Evolutionary conservation across 257 asterid genomes (phyloP).

Genomic region (Linaria vulgaris): DNA sequence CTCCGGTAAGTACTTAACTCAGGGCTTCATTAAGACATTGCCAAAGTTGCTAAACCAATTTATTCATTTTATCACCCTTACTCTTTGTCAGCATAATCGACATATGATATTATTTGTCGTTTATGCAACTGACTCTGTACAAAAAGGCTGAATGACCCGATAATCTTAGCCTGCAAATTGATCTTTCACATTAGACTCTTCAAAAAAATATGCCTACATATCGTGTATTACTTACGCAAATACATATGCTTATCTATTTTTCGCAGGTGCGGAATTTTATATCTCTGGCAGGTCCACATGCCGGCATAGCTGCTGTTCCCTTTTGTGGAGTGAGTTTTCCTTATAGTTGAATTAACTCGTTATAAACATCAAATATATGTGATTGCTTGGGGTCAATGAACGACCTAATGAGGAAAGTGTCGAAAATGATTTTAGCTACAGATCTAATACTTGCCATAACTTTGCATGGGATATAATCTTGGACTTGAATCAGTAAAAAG

Average conservation of each 20-base stretch:
- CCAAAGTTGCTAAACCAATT: slow-evolving; percentile 5
- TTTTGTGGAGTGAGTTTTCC: slow-evolving; percentile 69
- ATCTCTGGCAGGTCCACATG: slow-evolving; percentile 95
- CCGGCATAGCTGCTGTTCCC: slow-evolving; percentile 88
- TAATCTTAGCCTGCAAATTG: too few species aligned
- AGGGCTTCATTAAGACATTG: slow-evolving; percentile 16
- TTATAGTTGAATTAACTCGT: background rate
- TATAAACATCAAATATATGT: background rate
- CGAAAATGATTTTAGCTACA: background rate
- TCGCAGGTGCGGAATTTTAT: slow-evolving; percentile 78
- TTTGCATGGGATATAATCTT: background rate
- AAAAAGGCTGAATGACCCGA: too few species aligned
- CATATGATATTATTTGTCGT: background rate
- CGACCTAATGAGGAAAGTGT: background rate
- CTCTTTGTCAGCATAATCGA: background rate
- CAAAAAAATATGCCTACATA: too few species aligned
- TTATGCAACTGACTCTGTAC: background rate
- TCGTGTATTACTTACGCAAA: too few species aligned
- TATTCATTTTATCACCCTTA: slow-evolving; percentile 8
- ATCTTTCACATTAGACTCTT: too few species aligned
- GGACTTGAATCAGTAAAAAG: background rate
- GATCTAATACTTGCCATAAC: background rate
- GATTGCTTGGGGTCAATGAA: background rate
- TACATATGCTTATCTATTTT: background rate
- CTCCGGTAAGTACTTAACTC: slow-evolving; percentile 60